Evolutionary conservation across 2,329 filamentous ascomycete species (phyloP).

Genomic region (Beauveria pseudobassiana): DNA sequence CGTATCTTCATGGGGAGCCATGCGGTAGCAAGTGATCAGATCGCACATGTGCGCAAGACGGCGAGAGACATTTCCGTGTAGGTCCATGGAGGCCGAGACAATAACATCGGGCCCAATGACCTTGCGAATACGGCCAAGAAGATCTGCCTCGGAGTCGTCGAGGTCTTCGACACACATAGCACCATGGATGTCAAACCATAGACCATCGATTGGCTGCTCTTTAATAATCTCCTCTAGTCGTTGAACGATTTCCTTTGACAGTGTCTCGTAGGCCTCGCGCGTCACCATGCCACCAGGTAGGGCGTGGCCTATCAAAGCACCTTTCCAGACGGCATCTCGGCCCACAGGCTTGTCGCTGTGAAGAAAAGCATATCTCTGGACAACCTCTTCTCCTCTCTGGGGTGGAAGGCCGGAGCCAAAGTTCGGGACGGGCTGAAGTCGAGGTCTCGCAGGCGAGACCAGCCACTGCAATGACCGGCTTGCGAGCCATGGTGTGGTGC

Average conservation of each 20-base stretch:
- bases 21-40: slow-evolving; percentile 45
- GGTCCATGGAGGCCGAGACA: slow-evolving; percentile 47
- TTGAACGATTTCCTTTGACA: slow-evolving; percentile 32
- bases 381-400: slow-evolving; percentile 33
- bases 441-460: slow-evolving; percentile 48
- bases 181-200: slow-evolving; percentile 51
- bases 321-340: slow-evolving; percentile 38
- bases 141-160: slow-evolving; percentile 40
- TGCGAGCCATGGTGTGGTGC: slow-evolving; percentile 11
- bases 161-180: slow-evolving; percentile 46
- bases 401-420: slow-evolving; percentile 39
- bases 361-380: slow-evolving; percentile 39
- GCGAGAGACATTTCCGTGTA: slow-evolving; percentile 47
- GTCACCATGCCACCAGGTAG: slow-evolving; percentile 42
- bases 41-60: slow-evolving; percentile 41
- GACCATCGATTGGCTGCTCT: slow-evolving; percentile 31
- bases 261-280: slow-evolving; percentile 36
- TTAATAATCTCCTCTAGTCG: slow-evolving; percentile 31
- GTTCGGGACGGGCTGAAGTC: slow-evolving; percentile 43
- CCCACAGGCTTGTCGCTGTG: slow-evolving; percentile 32
- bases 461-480: slow-evolving; percentile 41
- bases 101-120: slow-evolving; percentile 38
- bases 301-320: slow-evolving; percentile 43
- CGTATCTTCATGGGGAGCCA: slow-evolving; percentile 44
- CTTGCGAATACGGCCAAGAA: slow-evolving; percentile 35